These are phyloP conservation scores for Globisporangium recalcitrans DNA, from an alignment of 352 stramenopile species.

Conservation along the genomic window DNA sequence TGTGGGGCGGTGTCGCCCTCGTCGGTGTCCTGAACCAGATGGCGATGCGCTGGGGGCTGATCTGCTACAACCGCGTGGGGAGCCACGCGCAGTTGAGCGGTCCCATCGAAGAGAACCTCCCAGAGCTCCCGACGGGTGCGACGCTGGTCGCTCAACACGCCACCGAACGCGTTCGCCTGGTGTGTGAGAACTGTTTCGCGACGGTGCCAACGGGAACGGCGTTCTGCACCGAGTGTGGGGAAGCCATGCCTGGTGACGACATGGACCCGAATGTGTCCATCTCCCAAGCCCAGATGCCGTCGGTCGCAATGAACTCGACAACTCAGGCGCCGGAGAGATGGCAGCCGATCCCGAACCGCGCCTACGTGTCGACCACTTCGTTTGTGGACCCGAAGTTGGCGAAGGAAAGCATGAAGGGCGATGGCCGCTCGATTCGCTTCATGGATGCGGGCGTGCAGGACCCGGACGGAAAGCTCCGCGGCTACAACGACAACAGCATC, in stretches of 20 bases:
- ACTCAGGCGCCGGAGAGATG: constrained; percentile 76
- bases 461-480: constrained; percentile 77
- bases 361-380: constrained; percentile 81
- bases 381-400: constrained; percentile 85
- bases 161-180: constrained; percentile 67
- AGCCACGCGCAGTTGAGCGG: constrained; percentile 53
- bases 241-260: constrained; percentile 78
- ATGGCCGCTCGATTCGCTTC: constrained; percentile 81
- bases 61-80: constrained; percentile 88
- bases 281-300: constrained; percentile 84
- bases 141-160: constrained; percentile 49
- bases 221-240: constrained; percentile 87
- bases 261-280: constrained; percentile 78
- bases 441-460: constrained; percentile 83
- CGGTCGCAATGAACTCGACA: constrained; percentile 73
- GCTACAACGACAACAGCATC: constrained; percentile 78
- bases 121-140: constrained; percentile 66
- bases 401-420: constrained; percentile 72
- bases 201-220: constrained; percentile 76
- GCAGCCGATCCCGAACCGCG: constrained; percentile 80
- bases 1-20: constrained; percentile 62
- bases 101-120: constrained; percentile 65
- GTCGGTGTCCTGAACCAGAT: constrained; percentile 75
- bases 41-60: constrained; percentile 80
- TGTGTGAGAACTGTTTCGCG: constrained; percentile 88